Evolutionary conservation across 139 green algal species (phyloP).

Genomic region (Coelastrella sp.): DNA sequence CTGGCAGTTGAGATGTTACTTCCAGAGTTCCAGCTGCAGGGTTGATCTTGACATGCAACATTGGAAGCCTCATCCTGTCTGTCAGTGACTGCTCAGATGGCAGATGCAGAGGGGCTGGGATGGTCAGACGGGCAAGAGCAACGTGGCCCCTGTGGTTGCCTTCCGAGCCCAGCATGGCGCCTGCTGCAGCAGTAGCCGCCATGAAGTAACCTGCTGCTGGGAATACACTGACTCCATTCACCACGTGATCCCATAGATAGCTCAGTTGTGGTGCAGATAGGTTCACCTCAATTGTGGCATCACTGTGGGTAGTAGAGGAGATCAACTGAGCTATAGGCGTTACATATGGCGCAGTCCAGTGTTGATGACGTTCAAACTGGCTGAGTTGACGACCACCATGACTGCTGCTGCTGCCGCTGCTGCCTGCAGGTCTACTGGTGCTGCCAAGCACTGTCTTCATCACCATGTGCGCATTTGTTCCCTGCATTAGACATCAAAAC

Average conservation of each 20-base stretch:
- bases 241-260: slow-evolving; percentile 62
- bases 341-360: not conserved
- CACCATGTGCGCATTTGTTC: slow-evolving; percentile 26
- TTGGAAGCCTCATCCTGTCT: too few relatives aligned
- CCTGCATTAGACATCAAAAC: not conserved
- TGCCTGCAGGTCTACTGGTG: not conserved
- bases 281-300: slow-evolving; percentile 40
- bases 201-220: slow-evolving; percentile 63
- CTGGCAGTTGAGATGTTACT: not conserved
- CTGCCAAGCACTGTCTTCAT: too few relatives aligned
- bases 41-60: not conserved
- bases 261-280: slow-evolving; percentile 43
- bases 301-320: not conserved
- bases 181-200: slow-evolving; percentile 59
- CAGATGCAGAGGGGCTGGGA: slow-evolving; percentile 60
- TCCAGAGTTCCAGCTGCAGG: not conserved
- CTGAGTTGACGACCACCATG: not conserved
- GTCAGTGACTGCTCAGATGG: too few relatives aligned
- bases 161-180: not conserved
- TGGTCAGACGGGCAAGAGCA: slow-evolving; percentile 25
- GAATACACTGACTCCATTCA: slow-evolving; percentile 49
- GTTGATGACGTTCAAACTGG: not conserved
- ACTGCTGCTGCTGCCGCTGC: slow-evolving; percentile 7
- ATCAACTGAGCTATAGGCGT: slow-evolving; percentile 2
- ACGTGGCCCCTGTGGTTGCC: not conserved